Percentiles rank a stretch among this genome's conserved stretches.
phyloP scores from a whole-genome alignment of 805 yeast genomes.

The Candida nonsorbophila region DNA sequence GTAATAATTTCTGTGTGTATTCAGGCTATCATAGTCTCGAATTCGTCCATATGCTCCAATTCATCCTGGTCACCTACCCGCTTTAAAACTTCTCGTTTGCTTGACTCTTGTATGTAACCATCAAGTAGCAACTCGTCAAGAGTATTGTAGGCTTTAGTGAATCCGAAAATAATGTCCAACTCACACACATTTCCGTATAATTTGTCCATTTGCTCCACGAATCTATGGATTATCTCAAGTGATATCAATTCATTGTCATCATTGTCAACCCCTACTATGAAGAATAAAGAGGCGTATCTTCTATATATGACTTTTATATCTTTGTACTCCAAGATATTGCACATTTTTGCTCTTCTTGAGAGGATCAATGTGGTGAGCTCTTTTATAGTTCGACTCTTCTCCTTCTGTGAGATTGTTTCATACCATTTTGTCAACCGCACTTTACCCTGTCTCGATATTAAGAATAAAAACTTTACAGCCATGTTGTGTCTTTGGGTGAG shows the following conservation, averaged over 20 bases:
- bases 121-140: constrained; percentile 86
- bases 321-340: constrained; percentile 84
- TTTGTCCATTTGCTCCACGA: constrained; percentile 95
- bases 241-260: constrained; percentile 84
- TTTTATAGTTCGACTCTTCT: constrained; percentile 74
- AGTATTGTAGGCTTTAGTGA: constrained; percentile 88
- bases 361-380: constrained; percentile 85
- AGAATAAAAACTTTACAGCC: constrained; percentile 75
- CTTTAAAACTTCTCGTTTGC: constrained; percentile 71
- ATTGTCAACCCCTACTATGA: constrained; percentile 78
- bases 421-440: constrained; percentile 94
- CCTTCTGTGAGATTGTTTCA: constrained; percentile 74
- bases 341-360: constrained; percentile 87
- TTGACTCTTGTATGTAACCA: constrained; percentile 81
- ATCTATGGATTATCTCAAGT: constrained; percentile 83
- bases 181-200: constrained; percentile 96
- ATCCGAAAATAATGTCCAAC: constrained; percentile 92
- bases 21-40: constrained; percentile 32
- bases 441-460: constrained; percentile 92
- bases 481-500: too few species aligned
- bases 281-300: constrained; percentile 89
- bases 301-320: constrained; percentile 84
- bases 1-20: not conserved
- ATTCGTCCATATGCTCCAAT: constrained; percentile 71
- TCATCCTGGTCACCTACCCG: constrained; percentile 83